phyloP scores from a whole-genome alignment of 306 rosid species.

The Herpetospermum pedunculosum region DNA sequence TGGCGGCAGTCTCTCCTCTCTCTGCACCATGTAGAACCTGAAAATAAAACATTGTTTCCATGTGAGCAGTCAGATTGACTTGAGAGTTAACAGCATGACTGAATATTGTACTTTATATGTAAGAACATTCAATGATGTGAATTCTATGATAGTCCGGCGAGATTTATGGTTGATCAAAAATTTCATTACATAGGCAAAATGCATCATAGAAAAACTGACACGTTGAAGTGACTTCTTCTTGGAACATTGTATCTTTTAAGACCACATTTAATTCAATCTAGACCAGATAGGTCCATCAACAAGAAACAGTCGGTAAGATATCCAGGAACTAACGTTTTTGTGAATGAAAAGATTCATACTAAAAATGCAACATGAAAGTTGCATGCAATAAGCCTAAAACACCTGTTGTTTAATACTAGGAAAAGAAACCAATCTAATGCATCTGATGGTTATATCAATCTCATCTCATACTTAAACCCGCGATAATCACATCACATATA shows the following conservation, averaged over 20 bases:
- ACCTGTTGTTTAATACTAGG: neutral
- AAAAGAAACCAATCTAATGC: neutral
- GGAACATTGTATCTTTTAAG: neutral
- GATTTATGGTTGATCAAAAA: neutral
- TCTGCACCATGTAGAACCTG: slow-evolving; percentile 88
- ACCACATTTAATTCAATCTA: neutral
- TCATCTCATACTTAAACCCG: neutral
- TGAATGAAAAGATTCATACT: neutral
- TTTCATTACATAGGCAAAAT: neutral
- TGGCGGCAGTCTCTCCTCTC: slow-evolving; percentile 78
- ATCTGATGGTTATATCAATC: neutral
- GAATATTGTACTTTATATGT: neutral
- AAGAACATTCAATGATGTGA: neutral
- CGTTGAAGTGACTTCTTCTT: neutral
- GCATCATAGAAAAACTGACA: neutral
- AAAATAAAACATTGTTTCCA: slow-evolving; percentile 16
- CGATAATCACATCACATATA: neutral
- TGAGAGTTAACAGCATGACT: neutral
- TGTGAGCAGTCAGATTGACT: neutral
- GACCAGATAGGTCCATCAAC: slow-evolving; percentile 4
- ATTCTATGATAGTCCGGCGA: neutral
- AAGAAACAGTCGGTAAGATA: neutral
- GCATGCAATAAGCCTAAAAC: neutral
- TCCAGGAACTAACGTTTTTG: neutral
- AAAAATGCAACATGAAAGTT: neutral